These are phyloP conservation scores for Helichrysum umbraculigerum DNA, from an alignment of 129 eudicot species.

Conservation along the genomic window DNA sequence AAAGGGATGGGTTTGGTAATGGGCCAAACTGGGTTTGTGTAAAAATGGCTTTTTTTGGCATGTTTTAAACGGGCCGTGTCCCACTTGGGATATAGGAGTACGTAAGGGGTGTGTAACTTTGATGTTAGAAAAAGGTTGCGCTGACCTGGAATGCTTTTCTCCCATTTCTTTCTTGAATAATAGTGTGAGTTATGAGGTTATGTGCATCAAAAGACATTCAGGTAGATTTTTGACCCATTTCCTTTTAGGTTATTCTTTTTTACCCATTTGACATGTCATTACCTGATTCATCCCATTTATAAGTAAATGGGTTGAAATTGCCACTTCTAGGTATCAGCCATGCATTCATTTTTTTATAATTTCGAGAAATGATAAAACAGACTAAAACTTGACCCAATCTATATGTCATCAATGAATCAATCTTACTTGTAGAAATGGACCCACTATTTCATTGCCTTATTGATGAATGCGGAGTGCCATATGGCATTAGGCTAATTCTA, in stretches of 20 bases:
- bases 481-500: not conserved
- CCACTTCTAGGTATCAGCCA: not conserved
- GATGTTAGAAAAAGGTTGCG: not conserved
- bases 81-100: not conserved
- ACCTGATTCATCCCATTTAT: not conserved
- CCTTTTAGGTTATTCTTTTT: not conserved
- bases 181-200: not conserved
- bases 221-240: not conserved
- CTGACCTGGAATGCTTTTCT: not conserved
- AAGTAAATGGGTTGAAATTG: not conserved
- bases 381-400: not conserved
- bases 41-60: not conserved
- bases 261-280: not conserved
- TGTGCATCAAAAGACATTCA: not conserved
- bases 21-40: not conserved
- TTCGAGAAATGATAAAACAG: not conserved
- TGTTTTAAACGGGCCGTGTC: too few relatives aligned
- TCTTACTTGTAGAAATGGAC: not conserved
- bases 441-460: not conserved
- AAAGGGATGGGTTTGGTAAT: not conserved
- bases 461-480: not conserved
- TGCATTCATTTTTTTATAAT: too few relatives aligned
- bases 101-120: not conserved
- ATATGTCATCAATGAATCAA: not conserved
- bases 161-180: not conserved